Percentiles rank a stretch among this genome's conserved stretches.
These are phyloP conservation scores for Fusarium sp. DNA, from an alignment of 2,329 filamentous ascomycete genomes.

Conservation along the genomic window DNA sequence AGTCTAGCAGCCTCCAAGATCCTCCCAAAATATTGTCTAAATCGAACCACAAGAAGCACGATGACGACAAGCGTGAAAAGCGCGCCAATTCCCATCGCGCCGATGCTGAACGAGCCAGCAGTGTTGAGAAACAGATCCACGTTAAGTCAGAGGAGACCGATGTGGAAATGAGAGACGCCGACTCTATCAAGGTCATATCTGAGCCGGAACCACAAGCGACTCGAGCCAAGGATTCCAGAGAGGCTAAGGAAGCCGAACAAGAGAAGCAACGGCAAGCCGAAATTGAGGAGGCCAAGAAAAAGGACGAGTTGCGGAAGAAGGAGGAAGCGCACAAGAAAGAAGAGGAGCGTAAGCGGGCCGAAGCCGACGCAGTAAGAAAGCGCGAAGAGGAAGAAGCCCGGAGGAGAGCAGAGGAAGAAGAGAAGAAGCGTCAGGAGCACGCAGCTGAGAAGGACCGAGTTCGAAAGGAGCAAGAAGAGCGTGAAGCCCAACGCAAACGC, in stretches of 20 bases:
- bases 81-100: constrained; percentile 59
- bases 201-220: constrained; percentile 53
- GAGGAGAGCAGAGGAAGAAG: constrained; percentile 51
- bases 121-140: constrained; percentile 64
- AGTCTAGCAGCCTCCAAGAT: constrained; percentile 59
- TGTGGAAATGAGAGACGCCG: constrained; percentile 67
- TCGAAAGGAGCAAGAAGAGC: constrained; percentile 50
- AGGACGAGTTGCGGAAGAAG: constrained; percentile 54
- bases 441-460: constrained; percentile 51
- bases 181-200: constrained; percentile 49
- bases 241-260: constrained; percentile 39
- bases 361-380: constrained; percentile 49
- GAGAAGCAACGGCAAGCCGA: constrained; percentile 49
- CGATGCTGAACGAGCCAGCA: constrained; percentile 57
- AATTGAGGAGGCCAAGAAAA: constrained; percentile 51
- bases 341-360: constrained; percentile 50
- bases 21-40: constrained; percentile 54
- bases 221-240: constrained; percentile 51
- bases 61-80: constrained; percentile 57
- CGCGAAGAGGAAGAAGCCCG: constrained; percentile 43
- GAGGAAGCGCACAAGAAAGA: constrained; percentile 55
- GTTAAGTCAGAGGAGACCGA: constrained; percentile 70
- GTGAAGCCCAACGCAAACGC: constrained; percentile 54
- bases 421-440: constrained; percentile 53
- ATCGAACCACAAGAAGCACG: constrained; percentile 55